phyloP scores from a whole-genome alignment of 345 rosid genomes.

The Eucalyptus grandis region DNA sequence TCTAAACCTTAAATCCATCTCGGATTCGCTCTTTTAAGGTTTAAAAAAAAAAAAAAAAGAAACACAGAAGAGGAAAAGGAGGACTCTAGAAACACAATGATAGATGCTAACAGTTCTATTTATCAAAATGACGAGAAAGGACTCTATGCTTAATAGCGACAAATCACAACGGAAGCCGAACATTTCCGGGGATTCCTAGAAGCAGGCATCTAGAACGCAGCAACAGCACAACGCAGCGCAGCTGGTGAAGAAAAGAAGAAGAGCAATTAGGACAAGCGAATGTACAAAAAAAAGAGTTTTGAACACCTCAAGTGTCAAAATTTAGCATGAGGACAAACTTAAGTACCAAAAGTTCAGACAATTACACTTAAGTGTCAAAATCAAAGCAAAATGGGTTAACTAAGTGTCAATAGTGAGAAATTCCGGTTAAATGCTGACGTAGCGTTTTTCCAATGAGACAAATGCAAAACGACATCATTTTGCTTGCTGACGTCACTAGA shows the following conservation, averaged over 20 bases:
- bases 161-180: background rate
- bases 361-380: fast-evolving
- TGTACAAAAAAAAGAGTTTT: background rate
- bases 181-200: constrained; percentile 4
- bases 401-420: no score
- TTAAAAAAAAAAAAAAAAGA: background rate
- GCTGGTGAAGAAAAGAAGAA: background rate
- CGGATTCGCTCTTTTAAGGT: background rate
- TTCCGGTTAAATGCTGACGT: fast-evolving
- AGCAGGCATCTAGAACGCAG: constrained; percentile 55
- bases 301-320: no score
- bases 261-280: background rate
- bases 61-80: background rate
- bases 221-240: constrained; percentile 54
- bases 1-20: background rate
- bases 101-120: background rate
- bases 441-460: no score
- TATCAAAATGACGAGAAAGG: background rate
- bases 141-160: background rate
- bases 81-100: background rate
- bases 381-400: fast-evolving
- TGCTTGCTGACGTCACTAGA: no score
- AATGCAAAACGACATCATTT: no score
- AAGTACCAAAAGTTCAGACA: no score
- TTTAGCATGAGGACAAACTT: fast-evolving